Evolutionary conservation across 2,329 filamentous ascomycete species (phyloP).

Genomic region (Paracoccidioides lutzii): DNA sequence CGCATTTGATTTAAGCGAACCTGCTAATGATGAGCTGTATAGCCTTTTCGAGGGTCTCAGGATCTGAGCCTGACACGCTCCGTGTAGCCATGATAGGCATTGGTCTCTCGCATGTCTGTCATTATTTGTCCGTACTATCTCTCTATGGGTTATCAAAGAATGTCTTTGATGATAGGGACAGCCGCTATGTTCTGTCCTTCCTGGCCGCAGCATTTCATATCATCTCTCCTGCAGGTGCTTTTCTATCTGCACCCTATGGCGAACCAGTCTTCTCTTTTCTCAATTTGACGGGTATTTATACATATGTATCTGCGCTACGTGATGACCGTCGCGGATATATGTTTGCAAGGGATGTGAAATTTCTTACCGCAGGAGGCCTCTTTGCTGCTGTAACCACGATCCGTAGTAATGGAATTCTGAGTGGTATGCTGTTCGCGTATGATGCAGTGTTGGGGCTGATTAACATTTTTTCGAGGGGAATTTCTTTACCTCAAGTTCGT

Average conservation of each 20-base stretch:
- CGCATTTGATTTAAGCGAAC: not conserved
- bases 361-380: slow-evolving; percentile 50
- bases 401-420: slow-evolving; percentile 76
- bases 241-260: slow-evolving; percentile 74
- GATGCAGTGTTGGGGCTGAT: slow-evolving; percentile 39
- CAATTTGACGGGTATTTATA: slow-evolving; percentile 58
- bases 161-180: slow-evolving; percentile 35
- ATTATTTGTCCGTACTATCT: slow-evolving; percentile 60
- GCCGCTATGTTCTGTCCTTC: slow-evolving; percentile 32
- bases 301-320: slow-evolving; percentile 45
- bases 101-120: slow-evolving; percentile 56
- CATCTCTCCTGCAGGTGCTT: slow-evolving; percentile 75
- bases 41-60: not conserved
- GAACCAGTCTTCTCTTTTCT: slow-evolving; percentile 70
- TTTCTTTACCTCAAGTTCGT: slow-evolving; percentile 31
- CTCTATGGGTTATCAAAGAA: slow-evolving; percentile 54
- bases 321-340: slow-evolving; percentile 19
- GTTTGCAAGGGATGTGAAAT: slow-evolving; percentile 31
- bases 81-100: slow-evolving; percentile 43
- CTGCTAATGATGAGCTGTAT: not conserved
- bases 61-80: not conserved
- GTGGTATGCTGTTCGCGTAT: slow-evolving; percentile 60
- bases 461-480: slow-evolving; percentile 28
- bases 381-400: slow-evolving; percentile 64
- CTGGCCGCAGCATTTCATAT: slow-evolving; percentile 63